Evolutionary conservation across 148 eudicot genomes (phyloP).

Genomic region (Rhododendron henanense): DNA sequence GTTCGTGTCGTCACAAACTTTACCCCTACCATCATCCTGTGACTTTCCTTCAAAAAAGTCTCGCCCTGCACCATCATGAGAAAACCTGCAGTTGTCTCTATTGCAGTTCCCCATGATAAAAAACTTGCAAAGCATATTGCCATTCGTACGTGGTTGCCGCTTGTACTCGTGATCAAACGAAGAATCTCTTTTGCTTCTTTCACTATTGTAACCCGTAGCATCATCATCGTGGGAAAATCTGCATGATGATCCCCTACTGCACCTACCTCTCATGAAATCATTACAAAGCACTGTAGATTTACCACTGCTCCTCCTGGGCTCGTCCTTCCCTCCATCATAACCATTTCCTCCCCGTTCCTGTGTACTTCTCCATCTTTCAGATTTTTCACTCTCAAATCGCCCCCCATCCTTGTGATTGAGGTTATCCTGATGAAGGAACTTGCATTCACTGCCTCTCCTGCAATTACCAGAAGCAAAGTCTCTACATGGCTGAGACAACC

Average conservation of each 20-base stretch:
- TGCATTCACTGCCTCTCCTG: constrained; percentile 58
- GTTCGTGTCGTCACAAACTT: constrained; percentile 21
- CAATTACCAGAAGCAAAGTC: constrained; percentile 63
- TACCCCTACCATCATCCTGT: constrained; percentile 26
- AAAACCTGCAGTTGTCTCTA: constrained; percentile 35
- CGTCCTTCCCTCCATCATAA: constrained; percentile 18
- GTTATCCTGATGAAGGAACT: constrained; percentile 50
- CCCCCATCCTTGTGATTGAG: constrained; percentile 32
- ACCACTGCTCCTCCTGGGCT: constrained; percentile 12
- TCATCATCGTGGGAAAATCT: constrained; percentile 30
- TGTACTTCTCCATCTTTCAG: constrained; percentile 47
- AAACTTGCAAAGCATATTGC: constrained; percentile 26
- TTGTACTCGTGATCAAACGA: constrained; percentile 22
- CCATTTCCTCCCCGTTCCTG: constrained; percentile 29
- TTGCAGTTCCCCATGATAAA: constrained; percentile 40
- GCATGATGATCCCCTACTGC: constrained; percentile 40
- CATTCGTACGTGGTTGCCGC: constrained; percentile 9
- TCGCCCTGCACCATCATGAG: constrained; percentile 33
- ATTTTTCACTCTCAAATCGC: constrained; percentile 29
- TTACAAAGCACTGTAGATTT: constrained; percentile 34
- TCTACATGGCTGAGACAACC: constrained; percentile 44
- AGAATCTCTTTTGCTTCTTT: constrained; percentile 19
- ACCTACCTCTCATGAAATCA: constrained; percentile 43
- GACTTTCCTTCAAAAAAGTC: constrained; percentile 18
- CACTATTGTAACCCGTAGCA: constrained; percentile 25